Percentiles rank a stretch among this genome's conserved stretches.
Conservation (phyloP, 805 yeast genomes). For the Spathaspora sp. region DNA sequence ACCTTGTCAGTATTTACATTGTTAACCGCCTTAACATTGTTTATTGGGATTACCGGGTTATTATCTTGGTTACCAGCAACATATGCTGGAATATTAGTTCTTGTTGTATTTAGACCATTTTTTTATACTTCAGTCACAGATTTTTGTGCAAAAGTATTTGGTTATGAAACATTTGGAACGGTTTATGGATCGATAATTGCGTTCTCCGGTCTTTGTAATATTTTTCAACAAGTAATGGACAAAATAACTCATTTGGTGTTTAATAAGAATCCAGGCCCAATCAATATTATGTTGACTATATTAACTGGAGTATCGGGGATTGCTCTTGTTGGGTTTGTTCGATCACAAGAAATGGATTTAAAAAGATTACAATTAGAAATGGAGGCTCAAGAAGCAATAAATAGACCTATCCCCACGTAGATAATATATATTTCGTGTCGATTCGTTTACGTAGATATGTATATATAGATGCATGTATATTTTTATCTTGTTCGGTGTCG, state of each 20-base stretch:
- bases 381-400: slow-evolving; percentile 62
- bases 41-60: slow-evolving; percentile 72
- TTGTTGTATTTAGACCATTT: slow-evolving; percentile 86
- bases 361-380: slow-evolving; percentile 51
- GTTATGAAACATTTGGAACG: slow-evolving; percentile 87
- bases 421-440: neutral
- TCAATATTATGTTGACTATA: slow-evolving; percentile 54
- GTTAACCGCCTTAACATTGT: slow-evolving; percentile 50
- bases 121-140: slow-evolving; percentile 92
- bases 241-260: slow-evolving; percentile 63
- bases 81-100: slow-evolving; percentile 60
- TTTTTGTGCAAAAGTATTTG: slow-evolving; percentile 88
- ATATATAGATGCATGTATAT: neutral
- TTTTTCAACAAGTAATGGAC: slow-evolving; percentile 69
- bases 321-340: slow-evolving; percentile 41
- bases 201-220: slow-evolving; percentile 76
- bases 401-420: slow-evolving; percentile 41
- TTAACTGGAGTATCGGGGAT: slow-evolving; percentile 53
- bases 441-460: slow-evolving; percentile 4
- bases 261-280: slow-evolving; percentile 75
- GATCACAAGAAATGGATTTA: slow-evolving; percentile 35
- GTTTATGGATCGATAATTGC: slow-evolving; percentile 86
- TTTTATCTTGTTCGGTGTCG: slow-evolving; percentile 5
- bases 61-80: slow-evolving; percentile 55
- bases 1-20: slow-evolving; percentile 55